Evolutionary conservation across 1,284 basidiomycete genomes (phyloP).

Genomic region (Ustilago cynodontis): DNA sequence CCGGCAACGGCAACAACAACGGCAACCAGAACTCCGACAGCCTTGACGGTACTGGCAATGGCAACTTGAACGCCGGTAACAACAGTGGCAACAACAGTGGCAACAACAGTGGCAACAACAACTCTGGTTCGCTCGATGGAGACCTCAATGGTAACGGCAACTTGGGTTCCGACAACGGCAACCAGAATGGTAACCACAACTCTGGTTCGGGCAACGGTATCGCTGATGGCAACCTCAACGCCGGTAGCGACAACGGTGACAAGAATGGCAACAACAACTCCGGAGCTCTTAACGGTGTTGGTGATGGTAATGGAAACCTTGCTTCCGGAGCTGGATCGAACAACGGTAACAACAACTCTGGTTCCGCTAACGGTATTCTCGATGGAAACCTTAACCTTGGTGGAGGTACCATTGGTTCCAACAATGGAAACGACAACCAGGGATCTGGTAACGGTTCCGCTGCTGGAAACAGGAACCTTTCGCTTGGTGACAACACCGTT

Average conservation of each 20-base stretch:
- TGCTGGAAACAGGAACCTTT: constrained; percentile 20
- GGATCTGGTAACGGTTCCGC: constrained; percentile 27
- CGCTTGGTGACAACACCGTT: constrained; percentile 3
- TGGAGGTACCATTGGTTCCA: constrained; percentile 9
- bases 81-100: constrained; percentile 25
- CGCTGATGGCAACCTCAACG: constrained; percentile 30
- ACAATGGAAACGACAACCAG: constrained; percentile 29
- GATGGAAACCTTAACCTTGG: constrained; percentile 28
- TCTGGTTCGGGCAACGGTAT: constrained; percentile 26
- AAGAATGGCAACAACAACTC: constrained; percentile 33
- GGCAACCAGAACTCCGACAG: constrained; percentile 24
- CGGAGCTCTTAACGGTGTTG: constrained; percentile 29
- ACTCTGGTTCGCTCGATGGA: constrained; percentile 14
- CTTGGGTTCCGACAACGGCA: constrained; percentile 22
- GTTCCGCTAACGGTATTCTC: constrained; percentile 24
- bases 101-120: constrained; percentile 14
- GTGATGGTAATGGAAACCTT: constrained; percentile 38
- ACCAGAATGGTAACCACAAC: constrained; percentile 31
- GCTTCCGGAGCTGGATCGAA: constrained; percentile 17
- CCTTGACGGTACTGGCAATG: constrained; percentile 15
- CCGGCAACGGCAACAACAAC: constrained; percentile 28
- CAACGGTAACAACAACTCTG: constrained; percentile 33
- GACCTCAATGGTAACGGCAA: constrained; percentile 13
- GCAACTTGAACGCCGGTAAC: constrained; percentile 23
- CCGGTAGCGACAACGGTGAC: constrained; percentile 23